Percentiles rank a stretch among this genome's conserved stretches.
Evolutionary conservation across 2,329 filamentous ascomycete species (phyloP).

Genomic region (Nigrograna mackinnonii): DNA sequence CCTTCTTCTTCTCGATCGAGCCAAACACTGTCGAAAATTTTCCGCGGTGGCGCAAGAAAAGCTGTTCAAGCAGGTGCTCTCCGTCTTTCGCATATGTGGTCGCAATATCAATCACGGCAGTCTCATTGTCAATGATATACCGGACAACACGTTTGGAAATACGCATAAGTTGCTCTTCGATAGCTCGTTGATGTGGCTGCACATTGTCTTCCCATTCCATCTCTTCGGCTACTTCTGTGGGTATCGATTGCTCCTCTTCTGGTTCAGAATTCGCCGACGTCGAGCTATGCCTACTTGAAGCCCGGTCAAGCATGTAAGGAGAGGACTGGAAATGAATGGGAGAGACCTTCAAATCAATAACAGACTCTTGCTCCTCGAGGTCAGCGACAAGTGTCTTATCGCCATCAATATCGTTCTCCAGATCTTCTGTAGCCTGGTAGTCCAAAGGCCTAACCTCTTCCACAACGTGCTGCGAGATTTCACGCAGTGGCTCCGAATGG

Average conservation of each 20-base stretch:
- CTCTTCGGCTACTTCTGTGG: conserved; percentile 30
- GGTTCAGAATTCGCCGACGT: conserved; percentile 24
- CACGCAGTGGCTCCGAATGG: neutral
- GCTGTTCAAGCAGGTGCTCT: conserved; percentile 45
- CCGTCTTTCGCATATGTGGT: conserved; percentile 49
- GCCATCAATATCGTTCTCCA: conserved; percentile 12
- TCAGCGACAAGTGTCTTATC: conserved; percentile 28
- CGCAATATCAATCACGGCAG: conserved; percentile 47
- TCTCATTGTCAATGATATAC: conserved; percentile 52
- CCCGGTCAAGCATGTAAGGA: conserved; percentile 16
- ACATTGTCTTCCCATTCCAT: conserved; percentile 44
- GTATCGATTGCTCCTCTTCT: conserved; percentile 17
- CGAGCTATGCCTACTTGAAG: conserved; percentile 29
- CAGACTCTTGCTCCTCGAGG: no score
- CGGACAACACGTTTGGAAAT: conserved; percentile 47
- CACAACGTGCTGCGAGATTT: conserved; percentile 9
- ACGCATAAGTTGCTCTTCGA: conserved; percentile 43
- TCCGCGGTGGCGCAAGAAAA: conserved; percentile 45
- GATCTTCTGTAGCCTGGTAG: no score
- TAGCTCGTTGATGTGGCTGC: conserved; percentile 41
- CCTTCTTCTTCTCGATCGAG: conserved; percentile 25
- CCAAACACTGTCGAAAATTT: conserved; percentile 34
- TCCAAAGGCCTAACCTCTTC: no score
- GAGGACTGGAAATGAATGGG: conserved; percentile 23
- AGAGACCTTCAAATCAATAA: conserved; percentile 8